Evolutionary conservation across 768 basidiomycete genomes (phyloP).

Genomic region (Trametes coccinea): DNA sequence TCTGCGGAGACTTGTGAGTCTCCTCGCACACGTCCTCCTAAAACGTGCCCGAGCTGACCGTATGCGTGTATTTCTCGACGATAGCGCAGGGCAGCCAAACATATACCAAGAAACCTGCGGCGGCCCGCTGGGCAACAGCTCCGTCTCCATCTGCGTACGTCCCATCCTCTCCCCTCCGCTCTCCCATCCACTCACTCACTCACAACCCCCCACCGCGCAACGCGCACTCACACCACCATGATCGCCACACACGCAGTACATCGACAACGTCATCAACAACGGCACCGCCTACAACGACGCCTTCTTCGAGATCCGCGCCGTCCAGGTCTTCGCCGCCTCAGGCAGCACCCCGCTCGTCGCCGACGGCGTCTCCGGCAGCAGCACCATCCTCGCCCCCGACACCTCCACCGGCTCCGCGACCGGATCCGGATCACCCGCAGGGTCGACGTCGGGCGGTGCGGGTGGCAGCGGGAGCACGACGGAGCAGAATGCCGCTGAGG

Average conservation of each 20-base stretch:
- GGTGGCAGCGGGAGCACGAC: neutral
- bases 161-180: neutral
- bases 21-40: slow-evolving; percentile 8
- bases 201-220: neutral
- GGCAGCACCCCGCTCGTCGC: slow-evolving; percentile 9
- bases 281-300: slow-evolving; percentile 45
- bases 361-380: slow-evolving; percentile 4
- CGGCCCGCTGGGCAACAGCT: slow-evolving; percentile 33
- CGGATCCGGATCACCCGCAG: neutral
- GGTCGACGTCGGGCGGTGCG: neutral
- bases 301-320: slow-evolving; percentile 62
- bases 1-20: slow-evolving; percentile 52
- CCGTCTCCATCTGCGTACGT: slow-evolving; percentile 34
- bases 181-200: neutral
- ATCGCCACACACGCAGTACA: slow-evolving; percentile 32
- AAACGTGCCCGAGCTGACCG: too few relatives aligned
- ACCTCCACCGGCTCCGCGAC: slow-evolving; percentile 3
- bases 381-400: slow-evolving; percentile 11
- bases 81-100: slow-evolving; percentile 52
- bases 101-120: slow-evolving; percentile 47
- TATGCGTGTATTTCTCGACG: neutral
- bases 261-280: slow-evolving; percentile 51
- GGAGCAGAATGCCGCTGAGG: neutral
- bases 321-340: slow-evolving; percentile 51
- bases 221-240: too few relatives aligned